Evolutionary conservation across 768 basidiomycete genomes (phyloP).

Genomic region (Cantharellus cinnabarinus): DNA sequence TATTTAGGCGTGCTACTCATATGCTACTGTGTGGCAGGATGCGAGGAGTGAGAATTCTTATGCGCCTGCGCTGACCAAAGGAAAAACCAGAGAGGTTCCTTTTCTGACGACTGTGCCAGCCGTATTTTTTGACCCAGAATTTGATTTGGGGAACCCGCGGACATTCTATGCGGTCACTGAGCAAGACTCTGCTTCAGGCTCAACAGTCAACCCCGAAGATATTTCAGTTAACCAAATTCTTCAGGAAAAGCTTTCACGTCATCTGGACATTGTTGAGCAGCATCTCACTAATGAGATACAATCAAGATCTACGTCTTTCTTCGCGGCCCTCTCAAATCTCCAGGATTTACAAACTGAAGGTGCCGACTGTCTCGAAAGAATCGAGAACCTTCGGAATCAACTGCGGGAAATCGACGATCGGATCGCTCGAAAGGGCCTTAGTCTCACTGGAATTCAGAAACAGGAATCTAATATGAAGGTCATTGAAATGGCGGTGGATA

Average conservation of each 20-base stretch:
- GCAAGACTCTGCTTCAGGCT: constrained; percentile 16
- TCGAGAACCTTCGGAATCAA: constrained; percentile 46
- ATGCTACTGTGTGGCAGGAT: too few relatives aligned
- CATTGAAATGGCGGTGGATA: constrained; percentile 40
- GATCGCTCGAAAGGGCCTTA: constrained; percentile 59
- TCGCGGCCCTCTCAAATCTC: constrained; percentile 84
- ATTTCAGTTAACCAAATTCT: constrained; percentile 30
- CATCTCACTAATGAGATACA: constrained; percentile 89
- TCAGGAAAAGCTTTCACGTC: constrained; percentile 76
- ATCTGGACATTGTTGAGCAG: constrained; percentile 83
- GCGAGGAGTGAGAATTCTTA: neutral
- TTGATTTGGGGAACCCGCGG: constrained; percentile 62
- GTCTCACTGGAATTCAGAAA: constrained; percentile 34
- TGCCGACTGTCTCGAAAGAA: constrained; percentile 55
- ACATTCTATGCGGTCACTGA: constrained; percentile 65
- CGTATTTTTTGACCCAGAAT: constrained; percentile 58
- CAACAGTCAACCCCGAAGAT: neutral
- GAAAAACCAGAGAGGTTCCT: constrained; percentile 27
- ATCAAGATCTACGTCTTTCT: constrained; percentile 80
- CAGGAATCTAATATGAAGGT: constrained; percentile 35
- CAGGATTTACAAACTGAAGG: constrained; percentile 85
- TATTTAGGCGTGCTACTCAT: too few relatives aligned
- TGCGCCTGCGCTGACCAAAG: neutral
- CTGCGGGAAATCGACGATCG: constrained; percentile 58
- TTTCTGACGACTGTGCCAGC: constrained; percentile 55